Base-by-base conservation (phyloP, 163 green algal species). In the Scenedesmus sp. region DNA sequence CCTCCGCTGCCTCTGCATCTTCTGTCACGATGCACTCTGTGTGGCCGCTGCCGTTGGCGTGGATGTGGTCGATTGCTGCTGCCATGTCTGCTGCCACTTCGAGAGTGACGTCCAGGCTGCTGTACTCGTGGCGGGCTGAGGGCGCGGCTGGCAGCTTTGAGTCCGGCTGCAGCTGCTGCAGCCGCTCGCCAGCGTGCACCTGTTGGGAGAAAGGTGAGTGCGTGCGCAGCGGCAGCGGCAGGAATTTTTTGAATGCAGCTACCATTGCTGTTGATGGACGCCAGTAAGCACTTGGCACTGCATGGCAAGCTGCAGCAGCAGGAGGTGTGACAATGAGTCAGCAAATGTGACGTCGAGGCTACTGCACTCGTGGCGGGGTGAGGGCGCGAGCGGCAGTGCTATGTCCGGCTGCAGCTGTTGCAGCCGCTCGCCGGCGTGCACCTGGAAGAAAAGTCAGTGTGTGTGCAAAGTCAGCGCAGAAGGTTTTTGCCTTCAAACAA, bases 61-160 rank as follows among this genome's bases (percentile, higher is more conserved):
- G 98, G 82, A 99, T 99, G 94, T 99, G 96, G 79, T 99, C 96
- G 34, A 99, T 98, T 18, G 98, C 98, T 59, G 96, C 96, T 9
- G 96, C 92, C 95, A 99, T 94, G 60, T 88, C 90, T 34, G 92
- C n/a, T 79, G 99, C 98, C 62, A 99, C 93, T 95, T 99, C 98
- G 46, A 99, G 84, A 6, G 98, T 99, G 6, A 98, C 95, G 3
- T 96, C 96, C 74, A 97, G 86, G 67, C 93, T 96, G 74, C 96
- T 97, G 95, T 99, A 99, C 96, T 99, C 98, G 93, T 99, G 95
- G 8, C 97, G 96, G 2, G 93, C 64, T 1, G 94, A 93, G 3
- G 96, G 95, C 0, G 97, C 96, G 64, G 74, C 0, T 81, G 94
- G 83, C 96, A 93, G 91, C 0, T 4, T n/a, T 23, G 10, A 54